These are phyloP conservation scores for Periglandula ipomoeae DNA, from an alignment of 2,329 filamentous ascomycete genomes.

Conservation along the genomic window DNA sequence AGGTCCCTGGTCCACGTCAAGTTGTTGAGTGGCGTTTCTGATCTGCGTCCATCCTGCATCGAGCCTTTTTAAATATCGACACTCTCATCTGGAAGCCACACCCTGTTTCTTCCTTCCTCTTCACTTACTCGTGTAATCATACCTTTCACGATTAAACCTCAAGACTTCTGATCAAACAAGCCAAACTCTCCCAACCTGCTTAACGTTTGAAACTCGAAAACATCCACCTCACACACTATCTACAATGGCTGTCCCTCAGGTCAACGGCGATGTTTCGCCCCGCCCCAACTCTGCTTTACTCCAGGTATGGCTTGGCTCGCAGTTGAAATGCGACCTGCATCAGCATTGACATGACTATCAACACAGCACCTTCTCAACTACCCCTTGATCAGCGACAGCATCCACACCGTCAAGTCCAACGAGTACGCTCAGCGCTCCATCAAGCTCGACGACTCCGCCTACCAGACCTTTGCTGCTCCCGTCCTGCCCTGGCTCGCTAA, in stretches of 20 bases:
- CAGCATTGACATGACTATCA: background rate
- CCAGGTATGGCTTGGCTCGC: conserved; percentile 30
- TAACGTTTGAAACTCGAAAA: too few species aligned
- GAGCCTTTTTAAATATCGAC: conserved; percentile 7
- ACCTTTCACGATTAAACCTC: background rate
- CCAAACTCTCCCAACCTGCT: too few species aligned
- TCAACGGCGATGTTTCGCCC: conserved; percentile 41
- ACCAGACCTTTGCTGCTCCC: conserved; percentile 67
- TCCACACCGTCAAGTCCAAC: conserved; percentile 71
- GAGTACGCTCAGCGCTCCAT: conserved; percentile 78
- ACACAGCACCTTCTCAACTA: conserved; percentile 73
- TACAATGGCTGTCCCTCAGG: conserved; percentile 31
- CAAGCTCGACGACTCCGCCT: conserved; percentile 63
- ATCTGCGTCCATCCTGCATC: background rate
- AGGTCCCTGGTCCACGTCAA: conserved; percentile 2
- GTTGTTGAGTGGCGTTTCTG: conserved; percentile 5
- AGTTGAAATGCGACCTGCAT: background rate
- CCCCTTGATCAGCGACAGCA: conserved; percentile 70
- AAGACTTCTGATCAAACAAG: too few species aligned
- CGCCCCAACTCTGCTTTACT: conserved; percentile 39
- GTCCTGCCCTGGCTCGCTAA: conserved; percentile 61
- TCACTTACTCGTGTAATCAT: background rate
- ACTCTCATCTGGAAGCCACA: conserved; percentile 2
- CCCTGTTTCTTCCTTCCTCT: conserved; percentile 1
- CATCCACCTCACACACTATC: background rate